phyloP scores from a whole-genome alignment of 768 basidiomycete genomes.

The Obba rivulosa region DNA sequence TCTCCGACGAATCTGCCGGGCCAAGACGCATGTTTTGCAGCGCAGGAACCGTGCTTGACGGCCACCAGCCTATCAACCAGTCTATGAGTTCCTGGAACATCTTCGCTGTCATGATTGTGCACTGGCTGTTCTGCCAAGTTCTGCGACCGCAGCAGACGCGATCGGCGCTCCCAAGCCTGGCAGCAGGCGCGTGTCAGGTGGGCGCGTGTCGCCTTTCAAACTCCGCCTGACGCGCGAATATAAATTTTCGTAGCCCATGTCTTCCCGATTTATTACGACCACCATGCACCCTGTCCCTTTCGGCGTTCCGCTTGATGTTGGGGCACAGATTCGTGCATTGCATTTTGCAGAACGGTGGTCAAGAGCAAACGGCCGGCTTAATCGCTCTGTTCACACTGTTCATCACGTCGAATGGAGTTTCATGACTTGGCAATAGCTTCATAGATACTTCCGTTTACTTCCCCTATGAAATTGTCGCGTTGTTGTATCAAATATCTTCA shows the following conservation, averaged over 20 bases:
- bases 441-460: not conserved
- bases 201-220: slow-evolving; percentile 18
- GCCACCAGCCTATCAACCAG: too few species aligned
- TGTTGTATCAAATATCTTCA: too few species aligned
- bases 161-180: too few species aligned
- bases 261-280: slow-evolving; percentile 35
- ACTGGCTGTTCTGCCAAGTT: not conserved
- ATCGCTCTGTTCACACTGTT: slow-evolving; percentile 73
- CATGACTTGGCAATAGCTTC: slow-evolving; percentile 68
- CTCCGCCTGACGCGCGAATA: slow-evolving; percentile 21
- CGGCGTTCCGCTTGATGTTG: slow-evolving; percentile 59
- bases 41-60: slow-evolving; percentile 28
- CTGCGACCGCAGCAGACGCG: not conserved
- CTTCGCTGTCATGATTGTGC: too few species aligned
- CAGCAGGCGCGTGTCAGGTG: slow-evolving; percentile 12
- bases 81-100: too few species aligned
- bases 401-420: slow-evolving; percentile 77
- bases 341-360: slow-evolving; percentile 33
- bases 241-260: slow-evolving; percentile 11
- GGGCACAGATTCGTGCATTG: slow-evolving; percentile 37
- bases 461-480: too few species aligned
- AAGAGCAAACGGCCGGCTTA: slow-evolving; percentile 62
- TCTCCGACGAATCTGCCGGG: slow-evolving; percentile 40
- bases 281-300: slow-evolving; percentile 43
- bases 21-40: slow-evolving; percentile 59